Evolutionary conservation across 441 rosid genomes (phyloP).

Genomic region (Macaranga tanarius): DNA sequence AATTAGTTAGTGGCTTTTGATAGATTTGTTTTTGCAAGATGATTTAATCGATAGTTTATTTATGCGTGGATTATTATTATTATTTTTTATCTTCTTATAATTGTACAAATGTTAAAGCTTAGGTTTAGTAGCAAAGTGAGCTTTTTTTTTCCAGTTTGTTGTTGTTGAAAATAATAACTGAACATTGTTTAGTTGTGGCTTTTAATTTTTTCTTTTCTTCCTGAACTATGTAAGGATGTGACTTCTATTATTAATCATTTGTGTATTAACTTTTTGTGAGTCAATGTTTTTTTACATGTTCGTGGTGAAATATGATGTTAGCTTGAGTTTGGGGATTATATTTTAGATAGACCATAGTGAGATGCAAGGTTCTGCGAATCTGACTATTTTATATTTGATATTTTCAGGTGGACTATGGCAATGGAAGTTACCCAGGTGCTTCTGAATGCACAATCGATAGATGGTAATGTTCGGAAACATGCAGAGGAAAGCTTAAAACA

Average conservation of each 20-base stretch:
- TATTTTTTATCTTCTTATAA: too few species aligned
- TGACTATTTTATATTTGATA: neutral
- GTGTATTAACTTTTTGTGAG: too few species aligned
- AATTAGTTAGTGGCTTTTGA: too few species aligned
- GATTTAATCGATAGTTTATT: too few species aligned
- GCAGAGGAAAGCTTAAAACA: slow-evolving; percentile 69
- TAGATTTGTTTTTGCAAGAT: too few species aligned
- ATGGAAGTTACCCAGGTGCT: slow-evolving; percentile 62
- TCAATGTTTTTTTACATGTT: too few species aligned
- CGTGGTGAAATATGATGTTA: neutral
- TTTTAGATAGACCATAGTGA: neutral
- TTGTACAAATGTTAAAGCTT: too few species aligned
- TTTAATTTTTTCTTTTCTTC: neutral
- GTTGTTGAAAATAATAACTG: too few species aligned
- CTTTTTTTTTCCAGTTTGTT: too few species aligned
- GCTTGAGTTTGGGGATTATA: neutral
- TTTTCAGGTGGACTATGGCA: slow-evolving; percentile 43
- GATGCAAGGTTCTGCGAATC: neutral
- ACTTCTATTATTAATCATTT: neutral
- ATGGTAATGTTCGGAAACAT: slow-evolving; percentile 47
- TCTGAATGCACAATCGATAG: slow-evolving; percentile 49
- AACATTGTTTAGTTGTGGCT: too few species aligned
- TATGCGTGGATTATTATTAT: too few species aligned
- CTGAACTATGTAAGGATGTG: neutral
- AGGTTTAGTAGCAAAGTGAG: too few species aligned